Evolutionary conservation across 495 filamentous ascomycete species (phyloP).

Genomic region (Penicillium soppii): DNA sequence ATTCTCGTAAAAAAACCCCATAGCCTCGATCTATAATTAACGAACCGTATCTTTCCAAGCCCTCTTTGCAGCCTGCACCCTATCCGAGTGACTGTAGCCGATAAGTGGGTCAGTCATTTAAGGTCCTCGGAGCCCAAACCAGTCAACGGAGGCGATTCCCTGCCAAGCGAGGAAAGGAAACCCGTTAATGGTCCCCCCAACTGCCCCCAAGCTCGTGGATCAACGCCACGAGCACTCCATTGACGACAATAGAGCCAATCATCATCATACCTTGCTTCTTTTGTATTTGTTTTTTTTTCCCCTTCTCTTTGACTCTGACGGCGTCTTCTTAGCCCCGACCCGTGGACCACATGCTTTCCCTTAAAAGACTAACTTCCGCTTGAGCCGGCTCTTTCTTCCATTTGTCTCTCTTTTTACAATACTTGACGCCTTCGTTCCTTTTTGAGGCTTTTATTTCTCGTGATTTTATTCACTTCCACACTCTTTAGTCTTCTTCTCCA

Average conservation of each 20-base stretch:
- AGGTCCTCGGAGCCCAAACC: background rate
- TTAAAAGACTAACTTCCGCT: background rate
- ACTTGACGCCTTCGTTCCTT: constrained; percentile 6
- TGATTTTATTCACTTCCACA: background rate
- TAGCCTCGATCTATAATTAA: too few species aligned
- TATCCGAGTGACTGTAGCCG: constrained; percentile 4
- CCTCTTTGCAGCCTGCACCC: too few species aligned
- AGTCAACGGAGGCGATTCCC: background rate
- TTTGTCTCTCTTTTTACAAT: constrained; percentile 11
- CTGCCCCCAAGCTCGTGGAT: constrained; percentile 4
- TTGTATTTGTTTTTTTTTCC: constrained; percentile 11
- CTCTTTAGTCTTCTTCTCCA: background rate
- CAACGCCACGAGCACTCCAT: background rate
- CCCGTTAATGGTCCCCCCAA: constrained; percentile 1
- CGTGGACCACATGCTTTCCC: background rate
- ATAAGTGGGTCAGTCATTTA: constrained; percentile 2
- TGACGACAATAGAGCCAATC: background rate
- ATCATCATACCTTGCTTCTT: constrained; percentile 5
- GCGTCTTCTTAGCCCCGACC: background rate
- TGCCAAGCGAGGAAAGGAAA: constrained; percentile 7
- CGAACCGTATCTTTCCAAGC: too few species aligned
- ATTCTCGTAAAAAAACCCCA: background rate
- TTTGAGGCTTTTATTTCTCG: constrained; percentile 13
- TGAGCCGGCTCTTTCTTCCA: background rate
- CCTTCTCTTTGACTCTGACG: background rate